Percentiles rank a stretch among this genome's conserved stretches.
Conservation (phyloP, 2,329 filamentous ascomycete genomes). For the Harringtonia aguacate region DNA sequence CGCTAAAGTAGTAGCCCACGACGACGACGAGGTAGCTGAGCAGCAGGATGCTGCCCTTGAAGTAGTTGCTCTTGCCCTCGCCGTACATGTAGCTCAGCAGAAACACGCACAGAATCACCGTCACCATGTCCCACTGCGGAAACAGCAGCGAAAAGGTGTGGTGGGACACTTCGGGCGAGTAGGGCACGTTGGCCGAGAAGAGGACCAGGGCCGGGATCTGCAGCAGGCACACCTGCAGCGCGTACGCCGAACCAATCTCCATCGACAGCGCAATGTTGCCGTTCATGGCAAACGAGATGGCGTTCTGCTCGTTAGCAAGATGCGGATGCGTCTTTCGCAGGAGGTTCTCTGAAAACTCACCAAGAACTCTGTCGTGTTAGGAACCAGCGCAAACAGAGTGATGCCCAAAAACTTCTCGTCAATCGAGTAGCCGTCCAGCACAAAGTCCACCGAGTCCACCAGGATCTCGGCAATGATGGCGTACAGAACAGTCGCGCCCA, state of each 20-base stretch:
- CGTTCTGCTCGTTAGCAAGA: constrained; percentile 55
- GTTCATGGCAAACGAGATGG: constrained; percentile 99
- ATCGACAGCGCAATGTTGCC: constrained; percentile 97
- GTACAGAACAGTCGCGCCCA: constrained; percentile 83
- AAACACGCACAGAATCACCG: constrained; percentile 91
- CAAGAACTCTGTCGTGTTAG: constrained; percentile 96
- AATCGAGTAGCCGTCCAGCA: constrained; percentile 78
- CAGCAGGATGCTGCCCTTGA: constrained; percentile 94
- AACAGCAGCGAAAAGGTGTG: constrained; percentile 84
- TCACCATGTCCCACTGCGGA: constrained; percentile 98
- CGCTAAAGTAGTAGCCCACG: constrained; percentile 81
- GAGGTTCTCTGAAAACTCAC: constrained; percentile 52
- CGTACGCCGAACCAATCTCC: constrained; percentile 97
- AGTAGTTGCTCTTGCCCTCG: constrained; percentile 99
- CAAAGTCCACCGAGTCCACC: constrained; percentile 95
- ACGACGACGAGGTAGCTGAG: constrained; percentile 89
- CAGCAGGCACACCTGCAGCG: constrained; percentile 86
- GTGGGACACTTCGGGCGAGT: constrained; percentile 28
- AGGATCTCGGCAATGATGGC: constrained; percentile 96
- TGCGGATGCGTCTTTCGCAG: no score
- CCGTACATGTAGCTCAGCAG: constrained; percentile 95
- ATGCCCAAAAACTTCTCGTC: constrained; percentile 97
- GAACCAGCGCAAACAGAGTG: constrained; percentile 90
- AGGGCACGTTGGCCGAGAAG: constrained; percentile 66
- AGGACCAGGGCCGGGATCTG: constrained; percentile 90